Evolutionary conservation across 352 stramenopile species (phyloP), one percentile per base, ranked within the genome.

Genomic region (Globisporangium okanoganense): DNA sequence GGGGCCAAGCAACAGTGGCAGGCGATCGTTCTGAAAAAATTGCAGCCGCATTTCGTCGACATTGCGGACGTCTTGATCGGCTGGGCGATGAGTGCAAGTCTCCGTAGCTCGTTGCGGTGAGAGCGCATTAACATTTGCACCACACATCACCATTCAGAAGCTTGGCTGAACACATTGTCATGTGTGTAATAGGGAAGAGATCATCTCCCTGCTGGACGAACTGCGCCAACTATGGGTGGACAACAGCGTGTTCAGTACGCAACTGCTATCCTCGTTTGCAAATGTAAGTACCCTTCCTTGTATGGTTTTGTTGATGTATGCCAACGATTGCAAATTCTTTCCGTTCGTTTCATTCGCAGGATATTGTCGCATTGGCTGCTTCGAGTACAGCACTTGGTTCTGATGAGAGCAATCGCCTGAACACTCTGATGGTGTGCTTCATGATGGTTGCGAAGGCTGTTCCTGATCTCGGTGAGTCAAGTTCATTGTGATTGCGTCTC

Each of bases 31-130:
- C 45, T 72, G 1, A 80, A 71, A 51, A 85, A 79, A 31, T 18
- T 88, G n/a, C 77, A 88, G 67, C 43, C 64, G 20, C 79, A 88
- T 44, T 91, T 91, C 69, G 78, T 91, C 18, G 78, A 88, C 56
- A 74, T 89, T 14, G 82, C 82, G 5, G 79, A 91, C 27, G 74
- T 89, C 18, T 58, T 89, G 8, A 76, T 91, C 51, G 79, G 75
- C 33, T 91, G 82, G 82, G 80, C 76, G 13, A 87, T 83, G 74
- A 85, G 58, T 31, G 66, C 74, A 18, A 68, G 62, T n/a, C 65
- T 73, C 7, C 31, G 58, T 8, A 75, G 58, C 31, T 52, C 27
- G 6, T 65, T 86, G 16, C 62, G 78, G 80, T 90, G 65, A 16
- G 67, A 35, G 20, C 35, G 24, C 38, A 12, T 16, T 25, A n/a